phyloP scores from a whole-genome alignment of 108 stramenopile species.

The Cyclotella distinguenda region DNA sequence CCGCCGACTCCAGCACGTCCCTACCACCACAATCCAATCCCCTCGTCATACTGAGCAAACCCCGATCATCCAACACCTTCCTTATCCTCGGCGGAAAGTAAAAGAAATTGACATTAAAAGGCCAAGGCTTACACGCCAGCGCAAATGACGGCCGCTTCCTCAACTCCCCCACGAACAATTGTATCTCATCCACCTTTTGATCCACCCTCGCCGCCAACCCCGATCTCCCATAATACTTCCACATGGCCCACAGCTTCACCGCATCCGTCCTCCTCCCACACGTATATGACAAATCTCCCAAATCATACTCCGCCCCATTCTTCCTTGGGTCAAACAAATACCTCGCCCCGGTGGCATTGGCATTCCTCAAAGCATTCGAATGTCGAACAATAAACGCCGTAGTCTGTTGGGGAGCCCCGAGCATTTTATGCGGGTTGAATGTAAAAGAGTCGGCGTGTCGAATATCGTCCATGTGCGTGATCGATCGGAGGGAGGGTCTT shows the following conservation, averaged over 20 bases:
- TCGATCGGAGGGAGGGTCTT: constrained; percentile 15
- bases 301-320: constrained; percentile 55
- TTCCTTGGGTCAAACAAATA: constrained; percentile 62
- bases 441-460: constrained; percentile 55
- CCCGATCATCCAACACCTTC: constrained; percentile 6
- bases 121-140: constrained; percentile 55
- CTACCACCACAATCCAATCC: background rate
- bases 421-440: constrained; percentile 66
- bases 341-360: constrained; percentile 50
- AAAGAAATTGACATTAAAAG: constrained; percentile 65
- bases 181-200: constrained; percentile 36
- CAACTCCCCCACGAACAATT: constrained; percentile 31
- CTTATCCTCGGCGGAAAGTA: constrained; percentile 59
- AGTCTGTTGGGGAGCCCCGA: constrained; percentile 60
- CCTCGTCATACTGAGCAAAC: too few relatives aligned
- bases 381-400: constrained; percentile 49
- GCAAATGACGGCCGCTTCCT: constrained; percentile 32
- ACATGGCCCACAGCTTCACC: constrained; percentile 55
- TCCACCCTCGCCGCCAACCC: constrained; percentile 48
- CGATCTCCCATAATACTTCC: constrained; percentile 41
- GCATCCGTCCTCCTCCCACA: constrained; percentile 60
- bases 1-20: background rate
- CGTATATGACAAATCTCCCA: constrained; percentile 56
- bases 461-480: constrained; percentile 39
- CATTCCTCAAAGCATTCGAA: constrained; percentile 24